phyloP scores from a whole-genome alignment of 2,329 filamentous ascomycete genomes.

The Beauveria asiatica region DNA sequence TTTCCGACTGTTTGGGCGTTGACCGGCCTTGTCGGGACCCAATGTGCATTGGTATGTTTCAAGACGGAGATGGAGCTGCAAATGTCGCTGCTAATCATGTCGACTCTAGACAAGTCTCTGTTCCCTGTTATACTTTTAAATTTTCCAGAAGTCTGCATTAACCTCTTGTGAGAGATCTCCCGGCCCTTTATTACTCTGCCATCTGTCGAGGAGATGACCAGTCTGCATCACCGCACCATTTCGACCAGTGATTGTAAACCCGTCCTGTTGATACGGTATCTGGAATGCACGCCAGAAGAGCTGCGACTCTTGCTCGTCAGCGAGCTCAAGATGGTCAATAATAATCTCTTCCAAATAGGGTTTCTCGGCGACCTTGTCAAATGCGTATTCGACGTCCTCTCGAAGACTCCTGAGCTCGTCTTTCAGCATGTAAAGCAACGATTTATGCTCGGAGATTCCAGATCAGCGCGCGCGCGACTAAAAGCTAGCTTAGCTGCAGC shows the following conservation, averaged over 20 bases:
- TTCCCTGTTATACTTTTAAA: conserved; percentile 44
- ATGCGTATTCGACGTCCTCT: background rate
- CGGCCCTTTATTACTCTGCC: conserved; percentile 38
- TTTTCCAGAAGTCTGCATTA: too few species aligned
- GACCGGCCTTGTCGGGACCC: too few species aligned
- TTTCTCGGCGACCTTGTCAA: background rate
- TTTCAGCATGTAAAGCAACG: background rate
- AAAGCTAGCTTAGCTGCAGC: conserved; percentile 41
- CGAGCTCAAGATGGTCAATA: conserved; percentile 11
- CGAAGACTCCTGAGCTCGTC: background rate
- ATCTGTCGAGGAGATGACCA: conserved; percentile 46
- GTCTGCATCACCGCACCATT: background rate
- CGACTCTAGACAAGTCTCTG: conserved; percentile 28
- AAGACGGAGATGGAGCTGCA: too few species aligned
- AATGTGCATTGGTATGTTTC: too few species aligned
- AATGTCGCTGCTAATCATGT: too few species aligned
- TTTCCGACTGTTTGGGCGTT: too few species aligned
- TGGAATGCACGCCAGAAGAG: conserved; percentile 6
- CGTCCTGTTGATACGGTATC: background rate
- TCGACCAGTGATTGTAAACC: background rate
- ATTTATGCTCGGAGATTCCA: background rate
- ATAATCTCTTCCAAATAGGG: background rate
- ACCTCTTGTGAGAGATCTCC: too few species aligned
- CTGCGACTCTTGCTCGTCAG: background rate
- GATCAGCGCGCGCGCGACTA: background rate